Base-by-base conservation (phyloP, 2,329 filamentous ascomycete species). In the Trichoderma sp. region DNA sequence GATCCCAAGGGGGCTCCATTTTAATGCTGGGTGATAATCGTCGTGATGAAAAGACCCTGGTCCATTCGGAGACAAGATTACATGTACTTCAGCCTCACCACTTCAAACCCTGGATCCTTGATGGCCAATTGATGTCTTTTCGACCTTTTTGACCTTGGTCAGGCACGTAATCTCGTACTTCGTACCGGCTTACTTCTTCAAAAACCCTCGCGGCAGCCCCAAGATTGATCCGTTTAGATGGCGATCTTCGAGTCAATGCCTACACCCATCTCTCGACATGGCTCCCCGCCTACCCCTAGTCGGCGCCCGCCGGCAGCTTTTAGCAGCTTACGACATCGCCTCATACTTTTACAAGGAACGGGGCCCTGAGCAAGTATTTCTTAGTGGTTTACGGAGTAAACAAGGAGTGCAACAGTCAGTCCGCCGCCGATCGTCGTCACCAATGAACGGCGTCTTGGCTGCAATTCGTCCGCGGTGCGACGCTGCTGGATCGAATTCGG, bases 401-500 rank as follows among this genome's bases (percentile, higher is more conserved):
- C 38, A 41, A 41, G 45, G 14, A 45, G n/a, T 64, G 14, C 62
- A 38, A 24, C 27, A 24, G 33, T 14, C 18, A 56, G 29, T 68
- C 65, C 65, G 65, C 59, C 35, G 68, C 68, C 56, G 56, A 71
- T 71, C 68, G 66, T 35, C 27, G 66, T 59, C 31, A 59, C 68
- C 68, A 50, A 50, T 59, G 24, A 41, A 64, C 41, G 45, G 45
- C 45, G n/a, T 24, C 45, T 21, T 53, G n/a, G 45, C 45, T 53
- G 45, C 41, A 50, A 29, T 31, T 59, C 64, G 63, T 21, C 63
- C 38, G 18, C 53, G 31, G 45, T 45, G 45, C 63, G 63, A 68
- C 72, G 64, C 72, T 27, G 64, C 64, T 38, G 72, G 56, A 75
- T 68, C 64, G 50, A 60, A 75, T 24, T 62, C 65, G 66, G 66